Conservation (phyloP, 495 filamentous ascomycete species). For the Achaetomiella virescens region DNA sequence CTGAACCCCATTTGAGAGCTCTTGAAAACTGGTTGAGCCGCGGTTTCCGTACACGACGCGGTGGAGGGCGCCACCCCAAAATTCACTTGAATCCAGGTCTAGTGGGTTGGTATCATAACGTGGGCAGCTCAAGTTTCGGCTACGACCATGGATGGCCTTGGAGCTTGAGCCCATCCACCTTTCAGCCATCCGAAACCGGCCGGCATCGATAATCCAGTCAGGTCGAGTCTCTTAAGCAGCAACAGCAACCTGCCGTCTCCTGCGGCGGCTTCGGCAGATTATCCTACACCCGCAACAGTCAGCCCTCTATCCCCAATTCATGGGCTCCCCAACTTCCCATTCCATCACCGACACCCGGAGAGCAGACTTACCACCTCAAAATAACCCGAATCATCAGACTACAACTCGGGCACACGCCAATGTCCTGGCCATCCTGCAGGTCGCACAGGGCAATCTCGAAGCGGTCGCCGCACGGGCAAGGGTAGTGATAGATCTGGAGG, state of each 20-base stretch:
- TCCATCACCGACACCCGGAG: background rate
- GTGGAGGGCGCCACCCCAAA: too few relatives aligned
- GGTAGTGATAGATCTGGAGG: slow-evolving; percentile 85
- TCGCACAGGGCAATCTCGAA: slow-evolving; percentile 89
- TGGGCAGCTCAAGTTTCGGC: too few relatives aligned
- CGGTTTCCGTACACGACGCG: too few relatives aligned
- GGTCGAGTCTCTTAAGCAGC: slow-evolving; percentile 10
- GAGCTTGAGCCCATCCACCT: too few relatives aligned
- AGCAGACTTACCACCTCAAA: slow-evolving; percentile 61
- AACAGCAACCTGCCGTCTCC: slow-evolving; percentile 16
- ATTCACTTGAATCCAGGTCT: too few relatives aligned
- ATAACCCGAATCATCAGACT: slow-evolving; percentile 94
- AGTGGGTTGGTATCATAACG: too few relatives aligned
- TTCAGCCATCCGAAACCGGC: too few relatives aligned
- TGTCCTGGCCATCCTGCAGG: slow-evolving; percentile 79
- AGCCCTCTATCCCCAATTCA: background rate
- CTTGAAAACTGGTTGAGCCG: too few relatives aligned
- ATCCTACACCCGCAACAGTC: slow-evolving; percentile 26
- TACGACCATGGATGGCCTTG: too few relatives aligned
- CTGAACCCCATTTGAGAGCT: too few relatives aligned
- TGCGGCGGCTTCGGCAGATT: slow-evolving; percentile 25
- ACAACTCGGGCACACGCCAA: slow-evolving; percentile 93
- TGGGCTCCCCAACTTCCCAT: background rate
- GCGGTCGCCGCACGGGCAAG: slow-evolving; percentile 93
- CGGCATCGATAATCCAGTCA: too few relatives aligned